These are phyloP conservation scores for Passiflora organensis DNA, from an alignment of 345 rosid species.

Conservation along the genomic window DNA sequence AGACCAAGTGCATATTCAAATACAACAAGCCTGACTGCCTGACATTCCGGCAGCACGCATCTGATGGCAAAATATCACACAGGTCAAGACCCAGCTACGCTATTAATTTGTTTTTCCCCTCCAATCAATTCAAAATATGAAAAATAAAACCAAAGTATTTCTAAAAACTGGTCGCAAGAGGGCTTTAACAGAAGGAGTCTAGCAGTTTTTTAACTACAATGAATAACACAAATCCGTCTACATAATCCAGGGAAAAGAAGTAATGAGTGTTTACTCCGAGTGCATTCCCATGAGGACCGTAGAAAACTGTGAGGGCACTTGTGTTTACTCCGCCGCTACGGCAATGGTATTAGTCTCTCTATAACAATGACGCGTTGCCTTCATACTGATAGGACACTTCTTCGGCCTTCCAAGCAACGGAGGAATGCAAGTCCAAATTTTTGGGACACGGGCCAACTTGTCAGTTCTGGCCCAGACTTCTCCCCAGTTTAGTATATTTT, in stretches of 20 bases:
- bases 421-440: neutral
- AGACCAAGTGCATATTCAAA: too few species aligned
- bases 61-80: too few species aligned
- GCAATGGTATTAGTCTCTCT: slow-evolving; percentile 4
- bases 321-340: too few species aligned
- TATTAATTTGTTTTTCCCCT: too few species aligned
- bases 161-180: too few species aligned
- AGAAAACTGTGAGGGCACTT: slow-evolving; percentile 12
- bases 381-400: neutral
- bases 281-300: slow-evolving; percentile 10
- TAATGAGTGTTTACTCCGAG: slow-evolving; percentile 33
- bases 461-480: neutral
- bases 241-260: slow-evolving; percentile 22
- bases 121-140: slow-evolving; percentile 1
- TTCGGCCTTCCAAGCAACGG: neutral
- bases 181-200: too few species aligned
- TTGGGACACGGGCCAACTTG: neutral
- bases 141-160: too few species aligned
- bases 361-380: slow-evolving; percentile 8
- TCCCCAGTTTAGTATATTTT: neutral
- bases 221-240: slow-evolving; percentile 23
- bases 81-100: too few species aligned
- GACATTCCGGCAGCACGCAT: too few species aligned
- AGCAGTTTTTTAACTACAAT: slow-evolving; percentile 24
- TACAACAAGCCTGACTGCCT: too few species aligned